Conservation (phyloP, 2,329 filamentous ascomycete species). For the Aspergillus cejpii region DNA sequence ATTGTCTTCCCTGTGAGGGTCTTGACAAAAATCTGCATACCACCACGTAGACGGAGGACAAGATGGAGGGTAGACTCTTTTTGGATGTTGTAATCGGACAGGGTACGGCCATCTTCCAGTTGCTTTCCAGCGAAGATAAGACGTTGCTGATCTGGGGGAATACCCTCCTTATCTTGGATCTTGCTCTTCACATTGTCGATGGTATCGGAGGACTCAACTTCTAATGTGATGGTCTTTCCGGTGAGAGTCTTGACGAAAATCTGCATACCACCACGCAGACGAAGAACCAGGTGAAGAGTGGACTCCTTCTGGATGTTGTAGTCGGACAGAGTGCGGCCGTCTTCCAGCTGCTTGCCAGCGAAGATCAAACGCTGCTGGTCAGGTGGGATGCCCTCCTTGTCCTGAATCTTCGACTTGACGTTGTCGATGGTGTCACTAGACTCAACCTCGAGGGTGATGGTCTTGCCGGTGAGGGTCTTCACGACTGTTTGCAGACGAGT, state of each 20-base stretch:
- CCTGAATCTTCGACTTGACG: conserved; percentile 94
- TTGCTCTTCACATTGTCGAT: conserved; percentile 94
- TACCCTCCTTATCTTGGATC: conserved; percentile 75
- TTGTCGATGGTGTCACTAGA: conserved; percentile 88
- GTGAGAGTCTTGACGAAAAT: conserved; percentile 55
- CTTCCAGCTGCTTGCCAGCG: conserved; percentile 92
- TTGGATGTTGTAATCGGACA: conserved; percentile 96
- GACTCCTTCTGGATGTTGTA: conserved; percentile 97
- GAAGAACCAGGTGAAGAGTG: conserved; percentile 77
- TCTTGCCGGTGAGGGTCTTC: conserved; percentile 57
- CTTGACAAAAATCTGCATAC: conserved; percentile 82
- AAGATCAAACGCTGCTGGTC: conserved; percentile 96
- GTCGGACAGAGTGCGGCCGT: conserved; percentile 80
- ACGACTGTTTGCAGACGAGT: conserved; percentile 44
- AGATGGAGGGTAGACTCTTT: conserved; percentile 79
- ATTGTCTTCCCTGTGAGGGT: conserved; percentile 70
- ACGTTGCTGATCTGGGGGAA: conserved; percentile 90
- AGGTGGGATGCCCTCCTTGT: conserved; percentile 94
- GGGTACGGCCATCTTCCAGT: conserved; percentile 81
- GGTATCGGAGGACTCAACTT: conserved; percentile 82
- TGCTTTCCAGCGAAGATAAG: conserved; percentile 93
- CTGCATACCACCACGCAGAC: conserved; percentile 72
- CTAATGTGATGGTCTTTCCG: conserved; percentile 89
- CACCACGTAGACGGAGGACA: conserved; percentile 73
- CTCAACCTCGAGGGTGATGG: conserved; percentile 61